phyloP scores from a whole-genome alignment of 2,329 filamentous ascomycete genomes.

The Hawksworthiomyces lignivorus region DNA sequence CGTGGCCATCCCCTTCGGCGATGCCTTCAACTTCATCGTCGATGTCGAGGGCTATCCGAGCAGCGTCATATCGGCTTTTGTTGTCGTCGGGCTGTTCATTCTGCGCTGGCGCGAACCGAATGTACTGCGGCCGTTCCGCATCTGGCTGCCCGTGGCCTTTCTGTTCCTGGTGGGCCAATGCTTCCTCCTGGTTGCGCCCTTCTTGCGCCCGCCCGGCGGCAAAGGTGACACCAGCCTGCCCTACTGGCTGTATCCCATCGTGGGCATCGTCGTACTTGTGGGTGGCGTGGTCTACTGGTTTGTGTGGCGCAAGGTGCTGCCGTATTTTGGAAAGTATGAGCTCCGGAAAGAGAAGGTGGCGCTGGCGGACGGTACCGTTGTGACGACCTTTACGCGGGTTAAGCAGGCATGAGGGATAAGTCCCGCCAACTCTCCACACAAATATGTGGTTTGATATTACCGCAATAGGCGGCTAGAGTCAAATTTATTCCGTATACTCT shows the following conservation, averaged over 20 bases:
- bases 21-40: slow-evolving; percentile 57
- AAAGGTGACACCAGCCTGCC: slow-evolving; percentile 29
- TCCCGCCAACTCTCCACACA: no score
- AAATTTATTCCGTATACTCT: background rate
- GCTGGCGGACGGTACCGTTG: slow-evolving; percentile 20
- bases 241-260: slow-evolving; percentile 35
- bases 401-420: no score
- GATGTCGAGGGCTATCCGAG: slow-evolving; percentile 35
- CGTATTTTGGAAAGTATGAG: slow-evolving; percentile 42
- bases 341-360: slow-evolving; percentile 25
- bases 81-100: slow-evolving; percentile 33
- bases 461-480: no score
- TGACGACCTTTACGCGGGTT: slow-evolving; percentile 15
- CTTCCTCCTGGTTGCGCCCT: slow-evolving; percentile 34
- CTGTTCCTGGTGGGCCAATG: slow-evolving; percentile 33
- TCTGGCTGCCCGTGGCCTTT: slow-evolving; percentile 43
- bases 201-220: slow-evolving; percentile 38
- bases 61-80: slow-evolving; percentile 47
- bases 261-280: slow-evolving; percentile 31
- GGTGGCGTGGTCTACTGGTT: slow-evolving; percentile 28
- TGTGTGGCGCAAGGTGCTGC: slow-evolving; percentile 19
- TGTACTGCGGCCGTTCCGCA: slow-evolving; percentile 47
- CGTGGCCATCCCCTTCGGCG: slow-evolving; percentile 23
- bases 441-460: no score
- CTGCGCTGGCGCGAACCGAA: slow-evolving; percentile 29